A percentile compares a stretch with the other conserved stretches of the same genome.
These are phyloP conservation scores for Trypanosoma cruzi DNA, from an alignment of 208 protist genomes.

Conservation along the genomic window DNA sequence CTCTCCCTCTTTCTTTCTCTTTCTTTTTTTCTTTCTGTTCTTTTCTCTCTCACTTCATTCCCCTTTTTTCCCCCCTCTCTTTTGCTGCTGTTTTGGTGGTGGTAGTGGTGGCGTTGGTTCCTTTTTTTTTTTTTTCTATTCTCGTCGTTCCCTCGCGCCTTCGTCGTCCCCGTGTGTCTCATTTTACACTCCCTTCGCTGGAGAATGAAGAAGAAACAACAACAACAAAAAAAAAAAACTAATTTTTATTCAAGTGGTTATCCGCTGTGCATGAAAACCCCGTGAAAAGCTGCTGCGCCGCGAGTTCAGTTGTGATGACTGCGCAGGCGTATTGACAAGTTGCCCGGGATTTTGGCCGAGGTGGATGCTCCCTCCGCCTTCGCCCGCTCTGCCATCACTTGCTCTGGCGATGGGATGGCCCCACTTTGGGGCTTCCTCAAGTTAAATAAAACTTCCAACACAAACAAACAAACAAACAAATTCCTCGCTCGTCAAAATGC, in stretches of 20 bases:
- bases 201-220: not conserved
- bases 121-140: too few species aligned
- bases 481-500: too few species aligned
- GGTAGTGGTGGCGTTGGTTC: too few species aligned
- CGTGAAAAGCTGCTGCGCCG: slow-evolving; percentile 88
- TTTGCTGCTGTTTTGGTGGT: too few species aligned
- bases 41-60: not conserved
- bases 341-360: slow-evolving; percentile 65
- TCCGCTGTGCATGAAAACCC: slow-evolving; percentile 92
- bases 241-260: slow-evolving; percentile 65
- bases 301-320: slow-evolving; percentile 78
- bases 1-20: not conserved
- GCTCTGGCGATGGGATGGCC: slow-evolving; percentile 81
- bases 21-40: slow-evolving; percentile 1
- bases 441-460: too few species aligned
- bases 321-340: slow-evolving; percentile 86
- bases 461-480: too few species aligned
- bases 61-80: too few species aligned
- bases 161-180: not conserved
- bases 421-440: slow-evolving; percentile 87
- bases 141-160: not conserved
- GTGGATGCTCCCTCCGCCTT: slow-evolving; percentile 26
- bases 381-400: slow-evolving; percentile 68
- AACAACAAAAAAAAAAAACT: slow-evolving; percentile 9
- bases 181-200: not conserved